These are phyloP conservation scores for Ustilago vetiveriae DNA, from an alignment of 1,284 basidiomycete genomes.

Conservation along the genomic window DNA sequence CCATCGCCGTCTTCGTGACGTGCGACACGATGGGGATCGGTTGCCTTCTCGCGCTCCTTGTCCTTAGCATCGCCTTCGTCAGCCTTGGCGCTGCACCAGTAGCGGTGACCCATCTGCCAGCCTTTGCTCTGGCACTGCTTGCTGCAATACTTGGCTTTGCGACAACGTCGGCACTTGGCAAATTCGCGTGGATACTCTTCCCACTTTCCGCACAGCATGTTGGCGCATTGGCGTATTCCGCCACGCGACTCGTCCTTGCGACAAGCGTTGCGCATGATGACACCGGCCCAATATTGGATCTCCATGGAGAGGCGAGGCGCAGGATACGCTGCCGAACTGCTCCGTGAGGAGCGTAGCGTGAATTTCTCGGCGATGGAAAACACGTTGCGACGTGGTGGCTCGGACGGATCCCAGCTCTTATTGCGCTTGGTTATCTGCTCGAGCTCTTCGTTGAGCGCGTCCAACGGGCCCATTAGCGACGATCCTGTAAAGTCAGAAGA, in stretches of 20 bases:
- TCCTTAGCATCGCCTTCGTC: slow-evolving; percentile 57
- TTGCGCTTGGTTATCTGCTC: slow-evolving; percentile 34
- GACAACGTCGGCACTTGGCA: slow-evolving; percentile 92
- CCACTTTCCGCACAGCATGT: slow-evolving; percentile 90
- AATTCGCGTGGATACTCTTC: slow-evolving; percentile 92
- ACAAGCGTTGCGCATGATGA: slow-evolving; percentile 99
- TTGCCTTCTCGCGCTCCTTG: slow-evolving; percentile 42
- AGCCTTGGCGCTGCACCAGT: slow-evolving; percentile 67
- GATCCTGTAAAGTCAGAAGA: slow-evolving; percentile 53
- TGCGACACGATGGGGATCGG: slow-evolving; percentile 10
- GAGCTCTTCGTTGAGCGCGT: slow-evolving; percentile 46
- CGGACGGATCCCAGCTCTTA: slow-evolving; percentile 58
- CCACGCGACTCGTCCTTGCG: slow-evolving; percentile 90
- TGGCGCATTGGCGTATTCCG: slow-evolving; percentile 96
- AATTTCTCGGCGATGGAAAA: slow-evolving; percentile 96
- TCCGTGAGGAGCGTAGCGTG: slow-evolving; percentile 87
- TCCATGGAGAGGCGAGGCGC: slow-evolving; percentile 80
- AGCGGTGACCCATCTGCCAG: slow-evolving; percentile 96
- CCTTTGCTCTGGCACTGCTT: slow-evolving; percentile 97
- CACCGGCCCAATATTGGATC: slow-evolving; percentile 99
- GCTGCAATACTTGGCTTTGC: slow-evolving; percentile 98
- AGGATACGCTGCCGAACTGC: slow-evolving; percentile 60
- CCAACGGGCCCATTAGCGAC: slow-evolving; percentile 53
- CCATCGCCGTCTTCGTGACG: slow-evolving; percentile 22
- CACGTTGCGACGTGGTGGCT: slow-evolving; percentile 70